phyloP scores from a whole-genome alignment of 441 rosid genomes.

The Monsonia emarginata region DNA sequence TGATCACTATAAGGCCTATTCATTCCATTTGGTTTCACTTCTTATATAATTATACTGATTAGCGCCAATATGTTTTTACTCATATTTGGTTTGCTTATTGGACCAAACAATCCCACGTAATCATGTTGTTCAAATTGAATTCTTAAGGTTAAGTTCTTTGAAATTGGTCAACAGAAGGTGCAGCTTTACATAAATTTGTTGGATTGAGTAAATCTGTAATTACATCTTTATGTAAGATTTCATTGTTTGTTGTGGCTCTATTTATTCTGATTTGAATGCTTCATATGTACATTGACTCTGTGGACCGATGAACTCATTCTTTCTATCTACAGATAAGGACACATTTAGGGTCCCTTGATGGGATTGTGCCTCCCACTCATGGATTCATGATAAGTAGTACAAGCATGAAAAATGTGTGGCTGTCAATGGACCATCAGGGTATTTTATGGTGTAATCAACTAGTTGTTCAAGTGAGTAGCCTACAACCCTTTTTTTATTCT shows the following conservation, averaged over 20 bases:
- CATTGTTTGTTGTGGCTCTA: neutral
- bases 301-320: neutral
- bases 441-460: constrained; percentile 96
- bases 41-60: neutral
- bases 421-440: constrained; percentile 98
- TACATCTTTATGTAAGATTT: neutral
- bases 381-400: constrained; percentile 88
- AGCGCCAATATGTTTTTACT: neutral
- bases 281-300: neutral
- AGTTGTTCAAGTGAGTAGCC: constrained; percentile 76
- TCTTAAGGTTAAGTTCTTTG: neutral
- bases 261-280: neutral
- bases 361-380: constrained; percentile 80
- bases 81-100: neutral
- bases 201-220: neutral
- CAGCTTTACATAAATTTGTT: neutral
- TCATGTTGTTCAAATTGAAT: neutral
- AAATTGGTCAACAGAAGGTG: neutral
- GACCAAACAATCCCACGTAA: neutral
- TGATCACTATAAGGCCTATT: neutral
- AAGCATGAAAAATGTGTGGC: constrained; percentile 87
- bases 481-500: constrained; percentile 12
- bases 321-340: constrained; percentile 57
- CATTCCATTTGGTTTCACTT: neutral
- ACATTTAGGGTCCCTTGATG: constrained; percentile 69